Evolutionary conservation across 2,329 filamentous ascomycete species (phyloP).

Genomic region (Phaeosphaeriaceae sp.): DNA sequence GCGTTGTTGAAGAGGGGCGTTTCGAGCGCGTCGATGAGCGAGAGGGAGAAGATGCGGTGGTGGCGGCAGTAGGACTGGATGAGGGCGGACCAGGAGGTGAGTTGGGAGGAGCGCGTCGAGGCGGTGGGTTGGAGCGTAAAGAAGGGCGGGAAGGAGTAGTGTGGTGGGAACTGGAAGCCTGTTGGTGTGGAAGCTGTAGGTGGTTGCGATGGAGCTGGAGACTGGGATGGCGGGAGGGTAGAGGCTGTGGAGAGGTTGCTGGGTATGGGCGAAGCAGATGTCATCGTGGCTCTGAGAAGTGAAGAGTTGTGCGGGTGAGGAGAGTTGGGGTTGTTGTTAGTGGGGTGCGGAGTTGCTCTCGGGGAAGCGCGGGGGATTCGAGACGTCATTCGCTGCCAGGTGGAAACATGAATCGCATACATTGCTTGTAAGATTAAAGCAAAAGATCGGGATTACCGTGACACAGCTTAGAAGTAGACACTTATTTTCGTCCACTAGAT

Average conservation of each 20-base stretch:
- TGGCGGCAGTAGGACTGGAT: conserved; percentile 84
- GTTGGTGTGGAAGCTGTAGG: conserved; percentile 11
- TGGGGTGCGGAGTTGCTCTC: conserved; percentile 1
- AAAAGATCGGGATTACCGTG: not conserved
- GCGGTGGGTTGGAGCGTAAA: conserved; percentile 81
- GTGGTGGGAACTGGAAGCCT: conserved; percentile 52
- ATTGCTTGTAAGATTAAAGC: not conserved
- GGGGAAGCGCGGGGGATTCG: conserved; percentile 20
- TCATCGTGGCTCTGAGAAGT: conserved; percentile 11
- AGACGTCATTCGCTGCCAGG: conserved; percentile 23
- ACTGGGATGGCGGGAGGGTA: conserved; percentile 9
- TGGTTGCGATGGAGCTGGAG: conserved; percentile 5
- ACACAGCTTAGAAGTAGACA: no score
- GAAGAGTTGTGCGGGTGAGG: not conserved
- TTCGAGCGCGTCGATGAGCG: conserved; percentile 63
- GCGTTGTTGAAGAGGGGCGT: conserved; percentile 65
- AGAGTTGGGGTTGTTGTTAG: not conserved
- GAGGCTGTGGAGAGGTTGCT: conserved; percentile 12
- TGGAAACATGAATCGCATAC: not conserved
- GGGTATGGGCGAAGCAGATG: conserved; percentile 15
- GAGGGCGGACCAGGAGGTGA: conserved; percentile 84
- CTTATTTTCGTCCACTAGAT: no score
- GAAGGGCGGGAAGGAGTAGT: conserved; percentile 82
- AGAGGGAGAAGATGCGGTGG: conserved; percentile 77
- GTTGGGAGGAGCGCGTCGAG: conserved; percentile 75